Percentiles rank a stretch among this genome's conserved stretches.
Conservation (phyloP, 305 asterid genomes). For the Withania somnifera region DNA sequence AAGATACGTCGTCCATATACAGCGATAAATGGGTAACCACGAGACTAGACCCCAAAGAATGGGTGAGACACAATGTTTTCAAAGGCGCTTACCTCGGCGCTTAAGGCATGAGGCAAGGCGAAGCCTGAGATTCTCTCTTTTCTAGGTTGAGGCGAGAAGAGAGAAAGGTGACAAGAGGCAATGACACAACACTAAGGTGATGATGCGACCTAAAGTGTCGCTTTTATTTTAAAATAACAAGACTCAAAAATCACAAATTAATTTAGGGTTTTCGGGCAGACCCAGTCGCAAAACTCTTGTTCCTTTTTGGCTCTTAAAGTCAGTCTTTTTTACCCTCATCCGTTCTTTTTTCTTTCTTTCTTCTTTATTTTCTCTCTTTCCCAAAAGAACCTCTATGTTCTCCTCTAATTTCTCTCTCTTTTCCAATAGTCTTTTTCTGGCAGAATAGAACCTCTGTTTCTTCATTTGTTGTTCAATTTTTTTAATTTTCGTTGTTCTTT, state of each 20-base stretch:
- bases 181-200: not conserved
- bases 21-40: not conserved
- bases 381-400: not conserved
- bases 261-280: not conserved
- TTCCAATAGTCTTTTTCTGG: not conserved
- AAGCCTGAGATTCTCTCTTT: not conserved
- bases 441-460: not conserved
- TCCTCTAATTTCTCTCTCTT: not conserved
- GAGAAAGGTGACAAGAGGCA: too few relatives aligned
- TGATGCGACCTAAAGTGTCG: not conserved
- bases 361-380: not conserved
- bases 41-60: not conserved
- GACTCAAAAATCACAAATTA: not conserved
- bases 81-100: not conserved
- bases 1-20: not conserved
- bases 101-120: not conserved
- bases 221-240: not conserved
- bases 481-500: not conserved
- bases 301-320: not conserved
- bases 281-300: not conserved
- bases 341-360: not conserved
- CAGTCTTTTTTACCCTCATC: not conserved
- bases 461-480: not conserved
- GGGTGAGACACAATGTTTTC: not conserved
- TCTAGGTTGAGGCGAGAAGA: not conserved